Percentiles rank a stretch among this genome's conserved stretches.
Evolutionary conservation across 176 grass and related monocot genomes (phyloP).

Genomic region (Saccharum spontaneum): DNA sequence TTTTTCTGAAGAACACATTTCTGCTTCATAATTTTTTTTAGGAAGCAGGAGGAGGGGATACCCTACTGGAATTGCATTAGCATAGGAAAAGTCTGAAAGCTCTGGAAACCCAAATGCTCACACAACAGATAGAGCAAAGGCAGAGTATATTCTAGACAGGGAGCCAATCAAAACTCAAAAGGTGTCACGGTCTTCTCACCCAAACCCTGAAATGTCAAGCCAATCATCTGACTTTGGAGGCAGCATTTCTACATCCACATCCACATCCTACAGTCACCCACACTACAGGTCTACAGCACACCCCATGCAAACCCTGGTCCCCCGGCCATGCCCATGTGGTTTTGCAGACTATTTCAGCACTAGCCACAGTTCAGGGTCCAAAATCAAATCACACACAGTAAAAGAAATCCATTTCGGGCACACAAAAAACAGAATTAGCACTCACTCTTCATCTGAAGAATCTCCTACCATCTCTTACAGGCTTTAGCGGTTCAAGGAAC

Average conservation of each 20-base stretch:
- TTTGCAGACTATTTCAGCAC: not conserved
- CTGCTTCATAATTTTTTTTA: not conserved
- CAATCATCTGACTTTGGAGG: slow-evolving; percentile 26
- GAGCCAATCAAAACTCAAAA: slow-evolving; percentile 15
- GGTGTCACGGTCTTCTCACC: slow-evolving; percentile 14
- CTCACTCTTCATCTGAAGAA: not conserved
- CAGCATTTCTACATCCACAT: slow-evolving; percentile 21
- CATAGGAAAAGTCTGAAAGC: not conserved
- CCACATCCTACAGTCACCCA: not conserved
- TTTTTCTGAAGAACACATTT: not conserved
- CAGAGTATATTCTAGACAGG: not conserved
- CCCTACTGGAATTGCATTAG: not conserved
- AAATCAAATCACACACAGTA: not conserved
- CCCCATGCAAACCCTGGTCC: not conserved
- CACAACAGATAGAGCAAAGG: not conserved
- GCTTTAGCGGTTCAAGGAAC: not conserved
- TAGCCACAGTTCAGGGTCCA: slow-evolving; percentile 24
- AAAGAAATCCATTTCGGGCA: not conserved
- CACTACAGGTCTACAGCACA: not conserved
- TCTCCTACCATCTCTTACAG: not conserved
- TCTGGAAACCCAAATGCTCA: not conserved
- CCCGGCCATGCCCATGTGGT: slow-evolving; percentile 9
- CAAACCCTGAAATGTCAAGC: slow-evolving; percentile 27
- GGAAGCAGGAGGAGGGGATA: not conserved
- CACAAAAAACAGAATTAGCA: slow-evolving; percentile 9